Base-by-base conservation (phyloP, 257 asterid genomes). In the Euphrasia confusa region DNA sequence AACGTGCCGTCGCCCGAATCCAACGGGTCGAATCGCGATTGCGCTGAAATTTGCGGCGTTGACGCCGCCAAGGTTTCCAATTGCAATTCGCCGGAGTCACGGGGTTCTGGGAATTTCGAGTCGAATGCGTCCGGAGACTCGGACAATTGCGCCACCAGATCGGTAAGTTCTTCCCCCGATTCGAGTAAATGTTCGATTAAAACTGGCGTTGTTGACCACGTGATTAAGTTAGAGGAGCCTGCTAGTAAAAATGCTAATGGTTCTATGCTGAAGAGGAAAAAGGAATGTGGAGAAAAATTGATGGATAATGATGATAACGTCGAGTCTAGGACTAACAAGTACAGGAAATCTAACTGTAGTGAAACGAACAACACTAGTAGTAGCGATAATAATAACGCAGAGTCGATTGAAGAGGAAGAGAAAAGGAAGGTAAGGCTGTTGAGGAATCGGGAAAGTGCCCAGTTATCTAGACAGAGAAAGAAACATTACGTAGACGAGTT, bases 381-480 rank as follows among this genome's bases (percentile, higher is more conserved):
- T 65, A 57, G 65, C 27, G 48, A 65, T 50, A 75, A 71, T 50
- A 75, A 71, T 54, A 70, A 54, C 42, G 68, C 56, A 27, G 79
- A 71, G 40, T 59, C 79, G 77, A 72, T 65, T 39, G 95, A 78
- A 49, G 97, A 84, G 56, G 99, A 89, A 0, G 97, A 89, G 79
- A 92, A 80, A 74, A 83, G 75, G 76, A 84, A 73, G 71, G 90
- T 89, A 2, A 84, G 99, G 86, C 67, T 92, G 73, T 79, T 89
- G 83, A 89, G 99, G 87, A 92, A 92, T 69, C 80, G 99, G 48
- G 98, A 92, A 76, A 92, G 99, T 81, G 99, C 99, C 45, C 99
- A 89, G 39, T 74, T 92, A 50, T 92, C 99, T 2, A 81, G 99
- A 59, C 99, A 86, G 81, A 84, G 97, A 68, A 92, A 84, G 80